phyloP scores from a whole-genome alignment of 495 filamentous ascomycete species.

The Talaromyces ruber region DNA sequence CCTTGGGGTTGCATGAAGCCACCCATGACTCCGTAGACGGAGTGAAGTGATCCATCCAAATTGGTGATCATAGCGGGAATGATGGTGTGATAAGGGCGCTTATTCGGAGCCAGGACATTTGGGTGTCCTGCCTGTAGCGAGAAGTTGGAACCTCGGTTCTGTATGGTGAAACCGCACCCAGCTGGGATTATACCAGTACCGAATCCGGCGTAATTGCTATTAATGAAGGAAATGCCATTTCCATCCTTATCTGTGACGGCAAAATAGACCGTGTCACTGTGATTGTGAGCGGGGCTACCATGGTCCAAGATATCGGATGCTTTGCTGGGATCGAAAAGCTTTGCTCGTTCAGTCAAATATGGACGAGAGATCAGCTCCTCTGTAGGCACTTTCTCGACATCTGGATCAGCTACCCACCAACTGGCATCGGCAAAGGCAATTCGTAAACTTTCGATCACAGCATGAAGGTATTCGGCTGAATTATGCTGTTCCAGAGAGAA shows the following conservation, averaged over 20 bases:
- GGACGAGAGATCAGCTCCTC: conserved; percentile 47
- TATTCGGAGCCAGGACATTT: conserved; percentile 70
- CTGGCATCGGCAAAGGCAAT: conserved; percentile 86
- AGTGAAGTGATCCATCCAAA: conserved; percentile 63
- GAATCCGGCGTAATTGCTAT: conserved; percentile 88
- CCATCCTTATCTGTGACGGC: conserved; percentile 68
- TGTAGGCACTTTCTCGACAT: conserved; percentile 55
- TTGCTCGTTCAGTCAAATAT: conserved; percentile 62
- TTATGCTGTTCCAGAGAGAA: conserved; percentile 68
- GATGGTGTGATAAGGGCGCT: conserved; percentile 95
- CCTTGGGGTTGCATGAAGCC: conserved; percentile 99
- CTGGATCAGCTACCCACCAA: conserved; percentile 86
- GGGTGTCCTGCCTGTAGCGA: conserved; percentile 57
- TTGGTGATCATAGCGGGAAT: conserved; percentile 89
- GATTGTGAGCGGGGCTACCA: conserved; percentile 60
- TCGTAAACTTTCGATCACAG: conserved; percentile 79
- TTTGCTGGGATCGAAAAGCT: conserved; percentile 54
- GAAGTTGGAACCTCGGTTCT: conserved; percentile 91
- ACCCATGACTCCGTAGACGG: conserved; percentile 93
- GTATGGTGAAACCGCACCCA: conserved; percentile 82
- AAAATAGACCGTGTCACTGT: conserved; percentile 91
- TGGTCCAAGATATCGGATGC: conserved; percentile 50
- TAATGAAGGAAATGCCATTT: conserved; percentile 94
- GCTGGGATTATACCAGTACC: conserved; percentile 78
- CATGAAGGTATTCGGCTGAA: conserved; percentile 72